phyloP scores from a whole-genome alignment of 2,329 filamentous ascomycete genomes.

The Phialophora chinensis region DNA sequence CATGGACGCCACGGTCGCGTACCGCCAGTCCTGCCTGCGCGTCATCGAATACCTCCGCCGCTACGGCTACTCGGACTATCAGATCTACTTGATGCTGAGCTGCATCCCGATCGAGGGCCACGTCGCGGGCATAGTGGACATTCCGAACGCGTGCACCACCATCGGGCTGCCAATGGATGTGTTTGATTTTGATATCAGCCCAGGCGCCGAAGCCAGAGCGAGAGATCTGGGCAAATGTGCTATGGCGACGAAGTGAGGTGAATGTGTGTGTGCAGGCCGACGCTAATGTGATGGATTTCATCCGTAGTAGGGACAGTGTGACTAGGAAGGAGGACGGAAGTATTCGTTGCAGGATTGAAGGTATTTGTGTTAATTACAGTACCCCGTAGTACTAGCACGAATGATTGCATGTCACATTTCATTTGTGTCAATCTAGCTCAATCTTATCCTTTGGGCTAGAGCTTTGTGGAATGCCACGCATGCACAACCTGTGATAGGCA shows the following conservation, averaged over 20 bases:
- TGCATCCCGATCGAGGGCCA: slow-evolving; percentile 88
- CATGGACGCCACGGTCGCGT: slow-evolving; percentile 83
- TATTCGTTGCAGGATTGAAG: not conserved
- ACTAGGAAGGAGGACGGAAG: not conserved
- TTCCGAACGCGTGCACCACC: slow-evolving; percentile 90
- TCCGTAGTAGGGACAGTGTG: not conserved
- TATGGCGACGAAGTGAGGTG: slow-evolving; percentile 24
- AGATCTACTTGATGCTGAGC: slow-evolving; percentile 83
- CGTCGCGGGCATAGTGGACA: slow-evolving; percentile 86
- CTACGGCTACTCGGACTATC: slow-evolving; percentile 74
- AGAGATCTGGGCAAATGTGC: slow-evolving; percentile 75
- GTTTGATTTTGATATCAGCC: slow-evolving; percentile 89
- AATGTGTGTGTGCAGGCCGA: too few species aligned
- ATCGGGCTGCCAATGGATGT: slow-evolving; percentile 90
- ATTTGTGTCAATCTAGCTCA: not conserved
- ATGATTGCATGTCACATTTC: not conserved
- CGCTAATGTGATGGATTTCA: not conserved
- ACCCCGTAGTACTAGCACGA: not conserved
- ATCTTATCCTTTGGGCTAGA: not conserved
- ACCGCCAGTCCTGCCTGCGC: slow-evolving; percentile 78
- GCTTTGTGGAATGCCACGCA: not conserved
- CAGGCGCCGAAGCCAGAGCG: slow-evolving; percentile 63
- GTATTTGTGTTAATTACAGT: not conserved
- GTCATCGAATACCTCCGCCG: slow-evolving; percentile 80
- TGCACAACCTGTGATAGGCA: not conserved